phyloP scores from a whole-genome alignment of 805 yeast species.

The Yamadazyma sp. region DNA sequence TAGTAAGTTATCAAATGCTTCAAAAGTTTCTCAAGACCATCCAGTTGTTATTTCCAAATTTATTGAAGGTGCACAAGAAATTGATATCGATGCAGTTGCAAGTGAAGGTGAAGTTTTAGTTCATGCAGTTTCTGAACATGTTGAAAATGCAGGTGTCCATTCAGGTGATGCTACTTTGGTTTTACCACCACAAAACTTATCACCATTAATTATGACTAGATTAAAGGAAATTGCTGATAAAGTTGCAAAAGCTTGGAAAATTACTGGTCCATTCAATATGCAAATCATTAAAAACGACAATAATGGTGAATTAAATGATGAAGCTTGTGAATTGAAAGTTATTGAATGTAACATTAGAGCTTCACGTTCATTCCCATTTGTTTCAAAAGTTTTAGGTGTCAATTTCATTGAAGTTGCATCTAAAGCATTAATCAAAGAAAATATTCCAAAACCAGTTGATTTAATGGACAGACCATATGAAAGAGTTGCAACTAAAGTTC shows the following conservation, averaged over 20 bases:
- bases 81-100: constrained; percentile 99
- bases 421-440: constrained; percentile 62
- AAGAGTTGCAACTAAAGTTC: constrained; percentile 95
- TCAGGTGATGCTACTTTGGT: constrained; percentile 98
- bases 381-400: constrained; percentile 94
- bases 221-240: constrained; percentile 89
- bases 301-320: constrained; percentile 48
- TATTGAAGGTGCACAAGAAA: constrained; percentile 95
- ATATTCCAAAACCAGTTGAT: constrained; percentile 76
- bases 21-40: constrained; percentile 91
- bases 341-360: constrained; percentile 99
- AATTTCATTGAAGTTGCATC: constrained; percentile 97
- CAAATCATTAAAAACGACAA: constrained; percentile 83
- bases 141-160: constrained; percentile 98
- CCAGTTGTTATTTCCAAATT: constrained; percentile 97
- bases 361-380: constrained; percentile 98
- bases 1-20: constrained; percentile 78
- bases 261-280: constrained; percentile 96
- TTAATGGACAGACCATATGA: constrained; percentile 73
- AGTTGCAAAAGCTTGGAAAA: constrained; percentile 90
- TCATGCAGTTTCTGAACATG: constrained; percentile 98
- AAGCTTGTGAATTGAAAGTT: constrained; percentile 63
- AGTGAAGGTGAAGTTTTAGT: constrained; percentile 88
- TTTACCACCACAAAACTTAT: constrained; percentile 94
- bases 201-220: constrained; percentile 62